phyloP scores from a whole-genome alignment of 306 rosid species.

The Senna siamea region DNA sequence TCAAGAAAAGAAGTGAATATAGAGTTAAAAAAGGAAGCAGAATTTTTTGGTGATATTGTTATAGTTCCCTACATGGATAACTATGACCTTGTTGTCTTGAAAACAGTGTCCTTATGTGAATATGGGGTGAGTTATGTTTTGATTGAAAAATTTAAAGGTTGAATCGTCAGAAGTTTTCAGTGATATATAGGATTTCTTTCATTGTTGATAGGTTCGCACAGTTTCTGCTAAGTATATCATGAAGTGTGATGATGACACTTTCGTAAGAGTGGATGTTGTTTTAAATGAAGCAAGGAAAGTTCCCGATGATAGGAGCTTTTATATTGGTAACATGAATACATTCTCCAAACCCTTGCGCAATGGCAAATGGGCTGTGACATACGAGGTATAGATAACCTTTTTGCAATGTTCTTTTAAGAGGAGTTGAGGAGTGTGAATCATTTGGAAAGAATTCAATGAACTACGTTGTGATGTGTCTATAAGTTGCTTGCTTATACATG shows the following conservation, averaged over 20 bases:
- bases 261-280: slow-evolving; percentile 76
- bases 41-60: slow-evolving; percentile 86
- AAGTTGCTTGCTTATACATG: background rate
- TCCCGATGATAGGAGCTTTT: slow-evolving; percentile 58
- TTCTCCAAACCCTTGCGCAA: slow-evolving; percentile 77
- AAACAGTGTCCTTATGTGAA: slow-evolving; percentile 90
- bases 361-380: slow-evolving; percentile 96
- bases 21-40: slow-evolving; percentile 84
- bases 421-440: background rate
- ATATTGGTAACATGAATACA: slow-evolving; percentile 85
- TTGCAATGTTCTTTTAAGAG: slow-evolving; percentile 12
- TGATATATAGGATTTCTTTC: slow-evolving; percentile 4
- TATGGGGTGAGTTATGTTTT: slow-evolving; percentile 74
- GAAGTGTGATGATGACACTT: slow-evolving; percentile 96
- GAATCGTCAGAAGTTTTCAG: background rate
- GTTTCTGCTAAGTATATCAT: slow-evolving; percentile 75
- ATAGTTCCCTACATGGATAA: slow-evolving; percentile 89
- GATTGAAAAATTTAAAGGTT: background rate
- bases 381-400: slow-evolving; percentile 56
- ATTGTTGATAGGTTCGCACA: slow-evolving; percentile 61
- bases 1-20: slow-evolving; percentile 70
- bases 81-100: slow-evolving; percentile 88
- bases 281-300: slow-evolving; percentile 62
- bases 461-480: background rate
- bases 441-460: background rate